A percentile compares a stretch with the other conserved stretches of the same genome.
Evolutionary conservation across 2,329 filamentous ascomycete genomes (phyloP).

Genomic region (Dactylellina cionopaga): DNA sequence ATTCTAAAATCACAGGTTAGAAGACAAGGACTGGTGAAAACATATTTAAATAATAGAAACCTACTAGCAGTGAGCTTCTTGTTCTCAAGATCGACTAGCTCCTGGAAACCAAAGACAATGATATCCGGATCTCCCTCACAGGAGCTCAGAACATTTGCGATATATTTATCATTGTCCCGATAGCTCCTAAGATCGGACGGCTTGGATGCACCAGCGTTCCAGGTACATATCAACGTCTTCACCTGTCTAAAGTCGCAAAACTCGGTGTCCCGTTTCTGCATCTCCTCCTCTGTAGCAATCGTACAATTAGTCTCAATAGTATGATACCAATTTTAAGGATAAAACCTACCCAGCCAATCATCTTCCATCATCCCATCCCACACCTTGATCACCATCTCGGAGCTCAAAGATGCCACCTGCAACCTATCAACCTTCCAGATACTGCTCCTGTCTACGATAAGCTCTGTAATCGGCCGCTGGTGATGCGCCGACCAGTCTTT

Average conservation of each 20-base stretch:
- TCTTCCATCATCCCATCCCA: conserved; percentile 96
- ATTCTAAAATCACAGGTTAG: conserved; percentile 67
- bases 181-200: conserved; percentile 80
- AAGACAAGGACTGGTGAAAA: no score
- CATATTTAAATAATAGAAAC: conserved; percentile 58
- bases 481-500: conserved; percentile 97
- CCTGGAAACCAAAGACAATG: conserved; percentile 94
- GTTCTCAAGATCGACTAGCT: conserved; percentile 96
- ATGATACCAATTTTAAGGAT: background rate
- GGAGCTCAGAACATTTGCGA: conserved; percentile 80
- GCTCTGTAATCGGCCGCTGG: conserved; percentile 79
- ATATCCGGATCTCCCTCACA: conserved; percentile 81
- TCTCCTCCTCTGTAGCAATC: conserved; percentile 72
- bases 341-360: conserved; percentile 81
- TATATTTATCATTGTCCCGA: conserved; percentile 77
- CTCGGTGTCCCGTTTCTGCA: conserved; percentile 83
- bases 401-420: conserved; percentile 86
- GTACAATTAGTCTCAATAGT: background rate
- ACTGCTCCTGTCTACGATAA: conserved; percentile 81
- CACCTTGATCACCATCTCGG: conserved; percentile 81
- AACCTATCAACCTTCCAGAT: conserved; percentile 84
- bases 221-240: conserved; percentile 83
- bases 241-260: conserved; percentile 89
- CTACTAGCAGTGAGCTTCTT: conserved; percentile 94
- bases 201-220: conserved; percentile 98